Evolutionary conservation across 192 early-diverging fungal genomes (phyloP).

Genomic region (Coemansia sp.): DNA sequence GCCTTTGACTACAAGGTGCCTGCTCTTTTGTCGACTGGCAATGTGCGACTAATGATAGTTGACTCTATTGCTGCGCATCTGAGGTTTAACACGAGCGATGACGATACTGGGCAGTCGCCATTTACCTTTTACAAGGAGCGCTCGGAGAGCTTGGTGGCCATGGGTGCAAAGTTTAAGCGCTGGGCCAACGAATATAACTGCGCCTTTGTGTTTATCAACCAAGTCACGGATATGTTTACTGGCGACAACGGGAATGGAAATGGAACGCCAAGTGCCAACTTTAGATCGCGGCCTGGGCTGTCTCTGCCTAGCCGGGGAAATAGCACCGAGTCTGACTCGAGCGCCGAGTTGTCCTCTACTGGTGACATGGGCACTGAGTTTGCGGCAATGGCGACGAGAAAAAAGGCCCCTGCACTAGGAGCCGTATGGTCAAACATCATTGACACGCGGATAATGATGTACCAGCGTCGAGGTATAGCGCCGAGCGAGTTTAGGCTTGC

Average conservation of each 20-base stretch:
- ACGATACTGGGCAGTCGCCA: conserved; percentile 2
- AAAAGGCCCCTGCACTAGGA: conserved; percentile 73
- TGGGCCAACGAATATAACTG: conserved; percentile 65
- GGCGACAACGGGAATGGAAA: background rate
- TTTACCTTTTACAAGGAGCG: conserved; percentile 45
- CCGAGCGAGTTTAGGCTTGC: conserved; percentile 11
- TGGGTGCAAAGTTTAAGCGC: conserved; percentile 65
- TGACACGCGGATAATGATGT: conserved; percentile 66
- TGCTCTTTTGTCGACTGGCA: conserved; percentile 56
- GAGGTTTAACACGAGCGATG: conserved; percentile 21
- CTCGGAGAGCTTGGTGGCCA: conserved; percentile 59
- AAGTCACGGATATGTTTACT: conserved; percentile 66
- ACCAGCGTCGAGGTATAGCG: conserved; percentile 36
- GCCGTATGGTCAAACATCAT: conserved; percentile 74
- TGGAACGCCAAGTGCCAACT: background rate
- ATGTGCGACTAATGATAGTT: conserved; percentile 75
- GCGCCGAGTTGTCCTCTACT: conserved; percentile 27
- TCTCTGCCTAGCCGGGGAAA: background rate
- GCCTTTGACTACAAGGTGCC: conserved; percentile 76
- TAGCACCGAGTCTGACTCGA: conserved; percentile 3
- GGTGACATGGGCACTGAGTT: conserved; percentile 17
- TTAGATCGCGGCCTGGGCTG: background rate
- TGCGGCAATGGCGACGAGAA: conserved; percentile 5
- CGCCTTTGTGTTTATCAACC: conserved; percentile 80
- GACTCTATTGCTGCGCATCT: conserved; percentile 86